phyloP scores from a whole-genome alignment of 2,329 filamentous ascomycete genomes.

The Ceratocystis variospora region DNA sequence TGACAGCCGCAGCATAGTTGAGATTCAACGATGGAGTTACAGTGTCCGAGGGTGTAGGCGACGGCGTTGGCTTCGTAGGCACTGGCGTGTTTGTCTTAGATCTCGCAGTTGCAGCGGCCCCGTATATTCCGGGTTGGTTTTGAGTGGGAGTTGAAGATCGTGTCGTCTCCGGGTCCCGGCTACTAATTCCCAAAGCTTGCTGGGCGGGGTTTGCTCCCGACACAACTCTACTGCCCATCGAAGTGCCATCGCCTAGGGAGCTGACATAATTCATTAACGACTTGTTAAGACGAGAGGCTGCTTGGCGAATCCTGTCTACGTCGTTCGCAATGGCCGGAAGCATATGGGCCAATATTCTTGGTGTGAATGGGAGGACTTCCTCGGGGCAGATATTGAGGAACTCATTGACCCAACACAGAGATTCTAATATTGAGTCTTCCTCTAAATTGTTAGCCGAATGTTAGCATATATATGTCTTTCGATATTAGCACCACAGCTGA shows the following conservation, averaged over 20 bases:
- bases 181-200: background rate
- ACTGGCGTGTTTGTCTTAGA: background rate
- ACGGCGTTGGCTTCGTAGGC: constrained; percentile 22
- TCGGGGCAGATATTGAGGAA: constrained; percentile 97
- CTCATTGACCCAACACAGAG: constrained; percentile 85
- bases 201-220: background rate
- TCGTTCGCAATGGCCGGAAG: constrained; percentile 88
- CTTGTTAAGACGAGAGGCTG: constrained; percentile 77
- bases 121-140: background rate
- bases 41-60: constrained; percentile 16
- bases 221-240: background rate
- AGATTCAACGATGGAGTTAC: constrained; percentile 39
- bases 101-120: background rate
- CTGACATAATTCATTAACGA: constrained; percentile 91
- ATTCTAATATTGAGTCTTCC: constrained; percentile 82
- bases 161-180: constrained; percentile 6
- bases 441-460: constrained; percentile 37
- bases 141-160: constrained; percentile 15
- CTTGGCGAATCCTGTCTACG: constrained; percentile 75
- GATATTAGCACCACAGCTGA: background rate
- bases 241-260: constrained; percentile 39
- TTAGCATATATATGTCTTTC: constrained; percentile 5
- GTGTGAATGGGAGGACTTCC: constrained; percentile 89
- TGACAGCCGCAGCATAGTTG: constrained; percentile 93
- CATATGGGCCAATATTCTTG: constrained; percentile 78